phyloP scores from a whole-genome alignment of 345 rosid genomes.

The Eucalyptus marginata region DNA sequence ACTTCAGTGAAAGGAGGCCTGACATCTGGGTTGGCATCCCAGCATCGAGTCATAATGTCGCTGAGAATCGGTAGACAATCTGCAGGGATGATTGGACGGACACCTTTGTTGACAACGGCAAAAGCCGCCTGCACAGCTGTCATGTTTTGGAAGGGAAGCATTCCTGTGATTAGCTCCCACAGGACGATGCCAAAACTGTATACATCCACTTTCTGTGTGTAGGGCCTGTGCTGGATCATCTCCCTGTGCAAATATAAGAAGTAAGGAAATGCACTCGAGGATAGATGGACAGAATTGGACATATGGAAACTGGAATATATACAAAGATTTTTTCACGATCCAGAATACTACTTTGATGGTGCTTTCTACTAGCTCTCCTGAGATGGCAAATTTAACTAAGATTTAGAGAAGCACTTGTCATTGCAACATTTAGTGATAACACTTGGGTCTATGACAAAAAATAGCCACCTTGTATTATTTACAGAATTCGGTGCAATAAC shows the following conservation, averaged over 20 bases:
- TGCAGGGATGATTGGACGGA: slow-evolving; percentile 15
- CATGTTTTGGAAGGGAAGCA: slow-evolving; percentile 33
- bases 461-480: neutral
- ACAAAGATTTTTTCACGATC: neutral
- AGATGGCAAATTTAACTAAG: neutral
- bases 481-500: neutral
- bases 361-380: neutral
- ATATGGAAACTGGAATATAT: neutral
- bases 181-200: slow-evolving; percentile 38
- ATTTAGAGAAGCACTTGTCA: neutral
- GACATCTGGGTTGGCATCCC: slow-evolving; percentile 30
- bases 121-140: slow-evolving; percentile 38
- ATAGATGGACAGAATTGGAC: neutral
- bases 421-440: neutral
- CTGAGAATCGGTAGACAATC: slow-evolving; percentile 22
- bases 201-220: slow-evolving; percentile 35
- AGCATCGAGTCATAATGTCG: slow-evolving; percentile 25
- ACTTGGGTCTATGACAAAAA: neutral
- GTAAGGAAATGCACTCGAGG: neutral
- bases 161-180: slow-evolving; percentile 33
- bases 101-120: slow-evolving; percentile 32
- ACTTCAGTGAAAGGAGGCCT: slow-evolving; percentile 22
- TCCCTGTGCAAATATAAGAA: slow-evolving; percentile 7
- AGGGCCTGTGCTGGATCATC: slow-evolving; percentile 34
- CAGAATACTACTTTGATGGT: neutral